A percentile compares a stretch with the other conserved stretches of the same genome.
Evolutionary conservation across 108 stramenopile species (phyloP).

Genomic region (Cylindrotheca fusiformis): DNA sequence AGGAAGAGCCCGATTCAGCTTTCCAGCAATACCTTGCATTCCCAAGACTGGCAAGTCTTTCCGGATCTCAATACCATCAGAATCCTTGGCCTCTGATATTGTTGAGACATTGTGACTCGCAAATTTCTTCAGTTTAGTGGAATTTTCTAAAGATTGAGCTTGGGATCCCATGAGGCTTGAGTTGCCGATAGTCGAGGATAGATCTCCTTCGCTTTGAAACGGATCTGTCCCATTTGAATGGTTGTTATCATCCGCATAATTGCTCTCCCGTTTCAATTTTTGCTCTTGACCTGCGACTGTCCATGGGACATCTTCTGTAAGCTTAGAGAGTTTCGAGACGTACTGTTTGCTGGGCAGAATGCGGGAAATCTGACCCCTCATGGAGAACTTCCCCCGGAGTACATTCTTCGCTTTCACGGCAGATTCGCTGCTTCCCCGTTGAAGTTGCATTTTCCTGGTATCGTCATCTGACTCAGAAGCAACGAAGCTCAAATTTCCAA

Average conservation of each 20-base stretch:
- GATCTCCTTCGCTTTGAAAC: no score
- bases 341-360: not conserved
- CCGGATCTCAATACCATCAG: no score
- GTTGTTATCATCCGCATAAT: not conserved
- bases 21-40: not conserved
- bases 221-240: not conserved
- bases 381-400: not conserved
- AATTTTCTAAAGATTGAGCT: no score
- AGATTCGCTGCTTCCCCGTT: no score
- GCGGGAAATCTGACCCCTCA: not conserved
- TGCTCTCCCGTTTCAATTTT: not conserved
- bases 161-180: no score
- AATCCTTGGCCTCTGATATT: no score
- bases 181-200: no score
- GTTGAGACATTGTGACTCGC: no score
- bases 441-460: not conserved
- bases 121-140: no score
- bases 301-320: not conserved
- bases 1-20: not conserved
- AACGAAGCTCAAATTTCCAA: conserved; percentile 17
- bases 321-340: not conserved
- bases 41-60: not conserved
- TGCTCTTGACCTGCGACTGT: not conserved
- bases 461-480: not conserved
- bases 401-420: not conserved